A percentile compares a stretch with the other conserved stretches of the same genome.
Evolutionary conservation across 1,139 yeast species (phyloP).

Genomic region (Kodamaea sp.): DNA sequence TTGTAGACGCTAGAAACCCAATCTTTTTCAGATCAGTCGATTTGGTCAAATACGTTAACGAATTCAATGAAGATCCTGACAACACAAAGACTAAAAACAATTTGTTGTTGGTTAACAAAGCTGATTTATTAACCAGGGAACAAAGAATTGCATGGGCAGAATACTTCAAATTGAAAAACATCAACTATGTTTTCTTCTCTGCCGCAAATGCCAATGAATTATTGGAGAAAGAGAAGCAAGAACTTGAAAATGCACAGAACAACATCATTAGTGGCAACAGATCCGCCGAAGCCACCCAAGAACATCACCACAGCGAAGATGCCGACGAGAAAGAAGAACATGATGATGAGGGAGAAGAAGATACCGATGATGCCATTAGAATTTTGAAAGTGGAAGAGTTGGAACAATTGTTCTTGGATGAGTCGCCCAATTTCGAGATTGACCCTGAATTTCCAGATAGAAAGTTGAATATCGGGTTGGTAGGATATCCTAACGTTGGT

Average conservation of each 20-base stretch:
- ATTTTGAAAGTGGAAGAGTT: constrained; percentile 83
- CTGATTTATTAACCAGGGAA: constrained; percentile 76
- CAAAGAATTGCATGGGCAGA: constrained; percentile 89
- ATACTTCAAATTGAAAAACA: constrained; percentile 67
- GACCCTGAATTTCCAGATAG: constrained; percentile 60
- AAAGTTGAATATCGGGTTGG: constrained; percentile 86
- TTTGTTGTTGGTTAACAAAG: constrained; percentile 85
- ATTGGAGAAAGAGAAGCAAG: constrained; percentile 59
- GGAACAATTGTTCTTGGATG: constrained; percentile 74
- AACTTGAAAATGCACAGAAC: constrained; percentile 25
- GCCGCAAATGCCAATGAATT: constrained; percentile 81
- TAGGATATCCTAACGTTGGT: constrained; percentile 97
- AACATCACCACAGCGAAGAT: constrained; percentile 5
- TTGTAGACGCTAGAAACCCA: constrained; percentile 97
- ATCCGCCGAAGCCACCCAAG: constrained; percentile 8
- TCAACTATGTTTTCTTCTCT: constrained; percentile 88
- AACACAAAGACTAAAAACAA: constrained; percentile 59
- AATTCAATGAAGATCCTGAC: constrained; percentile 57
- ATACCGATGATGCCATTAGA: constrained; percentile 52
- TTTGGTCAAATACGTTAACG: constrained; percentile 80
- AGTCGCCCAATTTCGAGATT: constrained; percentile 69
- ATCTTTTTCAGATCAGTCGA: constrained; percentile 86
- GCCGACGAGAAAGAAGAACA: constrained; percentile 16
- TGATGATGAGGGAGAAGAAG: constrained; percentile 29
- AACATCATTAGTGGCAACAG: constrained; percentile 12